Evolutionary conservation across 2,329 filamentous ascomycete species (phyloP).

Genomic region (Fusarium protoensiforme): DNA sequence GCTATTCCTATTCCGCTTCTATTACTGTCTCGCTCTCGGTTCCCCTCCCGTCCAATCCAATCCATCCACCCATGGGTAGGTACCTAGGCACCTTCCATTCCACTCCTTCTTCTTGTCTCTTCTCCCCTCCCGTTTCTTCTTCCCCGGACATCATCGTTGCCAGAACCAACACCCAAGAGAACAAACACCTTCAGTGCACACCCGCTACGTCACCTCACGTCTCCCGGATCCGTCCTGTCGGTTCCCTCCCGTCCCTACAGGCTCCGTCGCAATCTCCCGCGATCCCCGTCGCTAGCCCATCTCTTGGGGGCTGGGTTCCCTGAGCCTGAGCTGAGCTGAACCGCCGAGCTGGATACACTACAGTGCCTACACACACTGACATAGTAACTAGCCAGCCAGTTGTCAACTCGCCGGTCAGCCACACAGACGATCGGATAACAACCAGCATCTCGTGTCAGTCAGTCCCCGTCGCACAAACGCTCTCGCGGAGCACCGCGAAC

Average conservation of each 20-base stretch:
- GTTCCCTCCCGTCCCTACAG: constrained; percentile 11
- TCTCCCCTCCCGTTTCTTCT: neutral
- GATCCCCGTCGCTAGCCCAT: neutral
- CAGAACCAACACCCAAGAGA: neutral
- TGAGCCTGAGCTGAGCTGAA: neutral
- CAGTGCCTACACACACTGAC: neutral
- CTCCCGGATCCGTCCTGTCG: constrained; percentile 1
- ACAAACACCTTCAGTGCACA: neutral
- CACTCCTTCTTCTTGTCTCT: neutral
- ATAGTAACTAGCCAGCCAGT: neutral
- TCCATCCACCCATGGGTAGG: neutral
- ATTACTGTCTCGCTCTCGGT: neutral
- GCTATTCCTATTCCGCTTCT: neutral
- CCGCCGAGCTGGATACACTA: neutral
- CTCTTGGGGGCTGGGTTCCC: neutral
- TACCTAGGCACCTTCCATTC: neutral
- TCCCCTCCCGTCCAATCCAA: neutral
- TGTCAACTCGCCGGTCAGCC: neutral
- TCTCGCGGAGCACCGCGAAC: neutral
- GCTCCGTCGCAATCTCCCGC: constrained; percentile 14
- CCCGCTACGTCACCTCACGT: neutral
- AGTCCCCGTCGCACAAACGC: neutral
- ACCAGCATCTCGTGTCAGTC: neutral
- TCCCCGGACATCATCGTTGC: neutral
- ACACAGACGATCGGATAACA: neutral